Conservation (phyloP, 192 early-diverging fungal species). For the Backusella australiensis region DNA sequence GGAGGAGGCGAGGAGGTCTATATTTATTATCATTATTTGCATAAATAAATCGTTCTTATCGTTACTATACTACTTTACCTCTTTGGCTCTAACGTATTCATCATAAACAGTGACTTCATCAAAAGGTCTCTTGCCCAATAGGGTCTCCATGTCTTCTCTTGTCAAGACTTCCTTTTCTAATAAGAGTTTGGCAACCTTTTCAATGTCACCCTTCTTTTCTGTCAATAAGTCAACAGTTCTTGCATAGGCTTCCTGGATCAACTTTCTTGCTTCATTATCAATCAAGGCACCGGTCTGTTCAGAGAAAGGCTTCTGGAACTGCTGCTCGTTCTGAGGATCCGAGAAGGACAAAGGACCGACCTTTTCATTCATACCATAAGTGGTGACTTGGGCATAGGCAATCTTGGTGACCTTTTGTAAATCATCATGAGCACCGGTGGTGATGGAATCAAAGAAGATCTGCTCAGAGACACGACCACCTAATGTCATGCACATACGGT, state of each 20-base stretch:
- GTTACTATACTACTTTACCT: conserved; percentile 1
- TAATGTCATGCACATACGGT: conserved; percentile 90
- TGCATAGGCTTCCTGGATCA: conserved; percentile 79
- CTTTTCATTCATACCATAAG: conserved; percentile 91
- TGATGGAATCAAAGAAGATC: conserved; percentile 91
- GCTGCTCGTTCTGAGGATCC: conserved; percentile 65
- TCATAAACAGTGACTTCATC: conserved; percentile 69
- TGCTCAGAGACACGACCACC: conserved; percentile 86
- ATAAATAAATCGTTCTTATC: background rate
- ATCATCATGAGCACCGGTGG: conserved; percentile 98
- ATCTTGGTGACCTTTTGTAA: conserved; percentile 95
- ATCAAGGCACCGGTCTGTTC: conserved; percentile 94
- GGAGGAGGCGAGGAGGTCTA: conserved; percentile 17
- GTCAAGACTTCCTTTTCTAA: conserved; percentile 97
- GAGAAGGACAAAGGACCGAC: conserved; percentile 88
- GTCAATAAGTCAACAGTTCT: conserved; percentile 82
- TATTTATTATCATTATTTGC: background rate
- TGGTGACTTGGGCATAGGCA: conserved; percentile 94
- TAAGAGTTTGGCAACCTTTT: conserved; percentile 89
- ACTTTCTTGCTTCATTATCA: conserved; percentile 88
- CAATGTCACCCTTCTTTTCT: conserved; percentile 82
- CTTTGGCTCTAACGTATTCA: conserved; percentile 52
- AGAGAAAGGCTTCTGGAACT: conserved; percentile 95
- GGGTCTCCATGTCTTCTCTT: conserved; percentile 91
- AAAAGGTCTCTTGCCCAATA: conserved; percentile 86